These are phyloP conservation scores for Hypericum androsaemum DNA, from an alignment of 345 rosid genomes.

Conservation along the genomic window DNA sequence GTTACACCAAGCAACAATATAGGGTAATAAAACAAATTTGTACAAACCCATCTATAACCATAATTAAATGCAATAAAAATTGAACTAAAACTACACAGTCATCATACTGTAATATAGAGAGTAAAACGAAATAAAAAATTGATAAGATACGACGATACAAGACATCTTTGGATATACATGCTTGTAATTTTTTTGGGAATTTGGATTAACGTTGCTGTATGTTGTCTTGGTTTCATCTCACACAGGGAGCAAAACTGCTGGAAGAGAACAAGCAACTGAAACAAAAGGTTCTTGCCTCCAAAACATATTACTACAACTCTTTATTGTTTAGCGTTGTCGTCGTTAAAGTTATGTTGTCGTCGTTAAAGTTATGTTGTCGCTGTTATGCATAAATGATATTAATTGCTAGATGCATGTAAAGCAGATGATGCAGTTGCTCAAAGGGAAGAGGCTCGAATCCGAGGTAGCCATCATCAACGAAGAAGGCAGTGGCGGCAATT, in stretches of 20 bases:
- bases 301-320: not conserved
- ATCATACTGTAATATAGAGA: too few relatives aligned
- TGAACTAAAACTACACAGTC: too few relatives aligned
- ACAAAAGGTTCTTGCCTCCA: slow-evolving; percentile 23
- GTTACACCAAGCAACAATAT: too few relatives aligned
- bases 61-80: too few relatives aligned
- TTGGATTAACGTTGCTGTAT: too few relatives aligned
- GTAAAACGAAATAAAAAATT: too few relatives aligned
- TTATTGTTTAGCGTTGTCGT: slow-evolving; percentile 7
- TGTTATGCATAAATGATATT: not conserved
- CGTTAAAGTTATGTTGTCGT: not conserved
- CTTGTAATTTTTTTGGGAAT: too few relatives aligned
- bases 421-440: slow-evolving; percentile 29
- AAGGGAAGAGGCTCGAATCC: slow-evolving; percentile 30
- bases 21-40: too few relatives aligned
- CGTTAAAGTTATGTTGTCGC: slow-evolving; percentile 24
- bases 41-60: too few relatives aligned
- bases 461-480: slow-evolving; percentile 26
- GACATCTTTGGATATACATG: too few relatives aligned
- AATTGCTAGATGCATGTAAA: slow-evolving; percentile 8
- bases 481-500: slow-evolving; percentile 60
- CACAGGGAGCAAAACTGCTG: slow-evolving; percentile 42
- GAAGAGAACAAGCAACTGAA: slow-evolving; percentile 51
- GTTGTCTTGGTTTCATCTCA: not conserved
- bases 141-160: too few relatives aligned